Conservation (phyloP, 75 land plant genomes). For the Selaginella tamariscina region DNA sequence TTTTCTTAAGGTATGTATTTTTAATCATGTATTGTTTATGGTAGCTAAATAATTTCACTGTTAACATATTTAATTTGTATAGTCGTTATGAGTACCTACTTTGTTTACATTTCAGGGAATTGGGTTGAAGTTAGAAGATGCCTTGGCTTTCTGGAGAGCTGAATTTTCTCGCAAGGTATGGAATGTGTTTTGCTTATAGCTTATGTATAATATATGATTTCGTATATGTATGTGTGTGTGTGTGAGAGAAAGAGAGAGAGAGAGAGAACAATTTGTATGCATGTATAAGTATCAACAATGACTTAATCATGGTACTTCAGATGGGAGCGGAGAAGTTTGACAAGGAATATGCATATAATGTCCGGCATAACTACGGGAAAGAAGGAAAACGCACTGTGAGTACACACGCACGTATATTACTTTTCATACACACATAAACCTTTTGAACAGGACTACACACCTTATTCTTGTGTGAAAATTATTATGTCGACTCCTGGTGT, state of each 20-base stretch:
- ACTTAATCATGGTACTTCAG: slow-evolving; percentile 29
- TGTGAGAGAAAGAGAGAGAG: too few species aligned
- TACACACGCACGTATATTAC: background rate
- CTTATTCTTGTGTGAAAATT: slow-evolving; percentile 84
- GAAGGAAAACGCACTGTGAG: slow-evolving; percentile 87
- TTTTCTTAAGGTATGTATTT: slow-evolving; percentile 60
- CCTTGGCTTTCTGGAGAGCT: slow-evolving; percentile 81
- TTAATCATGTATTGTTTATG: background rate
- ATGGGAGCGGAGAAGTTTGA: slow-evolving; percentile 84
- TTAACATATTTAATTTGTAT: too few species aligned
- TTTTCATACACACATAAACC: background rate
- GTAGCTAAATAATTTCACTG: background rate
- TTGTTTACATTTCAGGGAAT: slow-evolving; percentile 49
- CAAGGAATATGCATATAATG: slow-evolving; percentile 82
- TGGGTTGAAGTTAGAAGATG: slow-evolving; percentile 86
- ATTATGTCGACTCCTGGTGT: slow-evolving; percentile 83
- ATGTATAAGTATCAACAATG: too few species aligned
- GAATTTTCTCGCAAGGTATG: slow-evolving; percentile 76
- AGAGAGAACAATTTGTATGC: too few species aligned
- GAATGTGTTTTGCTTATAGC: background rate
- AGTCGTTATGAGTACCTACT: too few species aligned
- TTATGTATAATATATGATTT: background rate
- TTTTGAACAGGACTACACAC: slow-evolving; percentile 71
- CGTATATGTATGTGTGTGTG: too few species aligned
- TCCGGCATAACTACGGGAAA: slow-evolving; percentile 91